Evolutionary conservation across 73 alveolate genomes (phyloP), one percentile per base, ranked within the genome.

Genomic region (Halteria grandinella): DNA sequence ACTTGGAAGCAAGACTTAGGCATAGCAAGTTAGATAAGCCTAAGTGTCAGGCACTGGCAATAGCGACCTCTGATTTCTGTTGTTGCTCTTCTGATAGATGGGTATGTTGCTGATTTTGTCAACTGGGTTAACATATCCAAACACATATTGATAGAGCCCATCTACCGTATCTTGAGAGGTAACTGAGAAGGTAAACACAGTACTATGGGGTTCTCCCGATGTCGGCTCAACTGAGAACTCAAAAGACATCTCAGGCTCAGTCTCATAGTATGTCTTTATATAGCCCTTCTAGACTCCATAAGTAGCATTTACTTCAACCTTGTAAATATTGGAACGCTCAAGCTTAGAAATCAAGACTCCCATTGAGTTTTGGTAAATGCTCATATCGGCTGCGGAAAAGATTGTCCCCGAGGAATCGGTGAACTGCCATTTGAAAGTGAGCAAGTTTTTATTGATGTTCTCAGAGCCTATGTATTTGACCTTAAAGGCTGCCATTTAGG

Each of bases 21-120:
- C 77, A 60, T 60, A 60, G 77, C 77, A 60, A 36, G 77, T 60
- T 32, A 60, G 24, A 21, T 59, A 40, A n/a, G n/a, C 77, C 7
- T 59, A 43, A 18, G n/a, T 60, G 5, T 55, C 39, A 18, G 77
- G 59, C 21, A 40, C 31, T 37, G 77, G 77, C 3, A 60, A 27
- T 8, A 29, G 24, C 1, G 43, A 37, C 8, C 45, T 5, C 14
- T 11, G 10, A 1, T 24, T 14, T 39, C 43, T 60, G 18, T 60
- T 10, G 20, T 24, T 14, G 10, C 60, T 24, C 43, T 60, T 60
- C 43, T 33, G 21, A 40, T 55, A 40, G 24, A 60, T 24, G 18
- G 77, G 59, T 39, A 44, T 60, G 15, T 60, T 60, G 10, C 60
- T 60, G 1, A 23, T 37, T 37, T 48, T 45, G 43, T 60, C 77